Conservation (phyloP, 2,329 filamentous ascomycete species). For the Fusarium xyrophilum region DNA sequence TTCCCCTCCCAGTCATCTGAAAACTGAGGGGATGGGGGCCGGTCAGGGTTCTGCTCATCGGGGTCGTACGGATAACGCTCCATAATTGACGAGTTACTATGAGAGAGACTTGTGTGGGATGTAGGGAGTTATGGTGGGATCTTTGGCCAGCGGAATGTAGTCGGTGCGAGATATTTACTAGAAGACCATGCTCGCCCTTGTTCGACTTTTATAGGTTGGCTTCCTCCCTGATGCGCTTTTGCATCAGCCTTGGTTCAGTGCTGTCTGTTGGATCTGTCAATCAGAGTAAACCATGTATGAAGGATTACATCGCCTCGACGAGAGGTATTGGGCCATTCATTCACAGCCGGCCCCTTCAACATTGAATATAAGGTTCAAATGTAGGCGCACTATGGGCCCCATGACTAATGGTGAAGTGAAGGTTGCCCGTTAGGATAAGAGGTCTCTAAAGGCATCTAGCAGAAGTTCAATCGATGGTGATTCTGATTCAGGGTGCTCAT, state of each 20-base stretch:
- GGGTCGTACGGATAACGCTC: background rate
- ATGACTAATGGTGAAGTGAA: background rate
- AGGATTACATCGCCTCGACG: background rate
- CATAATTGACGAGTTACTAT: background rate
- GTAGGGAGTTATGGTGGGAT: background rate
- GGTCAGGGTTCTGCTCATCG: background rate
- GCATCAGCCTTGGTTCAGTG: background rate
- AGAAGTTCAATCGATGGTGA: fast-evolving
- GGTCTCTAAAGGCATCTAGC: too few species aligned
- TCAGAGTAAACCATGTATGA: background rate
- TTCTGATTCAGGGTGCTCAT: background rate
- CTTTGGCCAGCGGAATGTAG: background rate
- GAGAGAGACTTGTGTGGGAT: background rate
- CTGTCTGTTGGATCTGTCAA: too few species aligned
- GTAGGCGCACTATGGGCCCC: too few species aligned
- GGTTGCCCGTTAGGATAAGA: background rate
- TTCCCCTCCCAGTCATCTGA: background rate
- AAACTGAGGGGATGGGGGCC: background rate
- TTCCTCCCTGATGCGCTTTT: background rate
- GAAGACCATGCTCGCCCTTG: too few species aligned
- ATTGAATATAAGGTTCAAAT: too few species aligned
- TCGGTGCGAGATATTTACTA: too few species aligned
- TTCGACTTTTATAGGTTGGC: background rate
- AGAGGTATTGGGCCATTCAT: background rate
- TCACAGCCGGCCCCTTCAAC: background rate